A percentile compares a stretch with the other conserved stretches of the same genome.
phyloP scores from a whole-genome alignment of 73 alveolate species.

The Blepharisma japonicum region DNA sequence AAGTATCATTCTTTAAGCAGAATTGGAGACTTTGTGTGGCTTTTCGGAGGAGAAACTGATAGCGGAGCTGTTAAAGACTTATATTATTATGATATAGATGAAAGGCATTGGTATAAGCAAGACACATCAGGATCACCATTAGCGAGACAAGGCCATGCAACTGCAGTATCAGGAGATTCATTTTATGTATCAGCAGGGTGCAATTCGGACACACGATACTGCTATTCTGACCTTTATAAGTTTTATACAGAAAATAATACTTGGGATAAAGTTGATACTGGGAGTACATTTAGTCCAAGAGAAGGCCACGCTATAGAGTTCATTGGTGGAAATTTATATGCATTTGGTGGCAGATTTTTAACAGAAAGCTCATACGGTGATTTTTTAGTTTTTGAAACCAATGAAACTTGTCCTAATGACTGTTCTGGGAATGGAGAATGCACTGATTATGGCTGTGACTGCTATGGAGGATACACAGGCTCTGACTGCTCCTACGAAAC shows the following conservation, averaged over 20 bases:
- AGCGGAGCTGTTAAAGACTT: neutral
- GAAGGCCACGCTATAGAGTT: neutral
- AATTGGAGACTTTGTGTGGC: constrained; percentile 5
- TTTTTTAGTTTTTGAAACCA: constrained; percentile 4
- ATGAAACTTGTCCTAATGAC: constrained; percentile 20
- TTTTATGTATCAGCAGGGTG: constrained; percentile 24
- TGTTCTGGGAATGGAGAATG: constrained; percentile 26
- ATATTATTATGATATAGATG: constrained; percentile 16
- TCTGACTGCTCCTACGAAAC: constrained; percentile 1
- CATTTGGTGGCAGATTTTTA: constrained; percentile 16
- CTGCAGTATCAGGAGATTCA: neutral
- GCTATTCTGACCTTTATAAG: neutral
- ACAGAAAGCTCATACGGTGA: constrained; percentile 7
- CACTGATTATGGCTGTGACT: constrained; percentile 10
- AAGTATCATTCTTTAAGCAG: neutral
- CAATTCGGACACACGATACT: neutral
- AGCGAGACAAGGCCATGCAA: constrained; percentile 21
- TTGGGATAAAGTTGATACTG: neutral
- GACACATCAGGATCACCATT: neutral
- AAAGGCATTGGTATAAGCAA: constrained; percentile 11
- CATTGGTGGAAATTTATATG: neutral
- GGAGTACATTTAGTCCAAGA: neutral
- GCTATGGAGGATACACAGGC: neutral
- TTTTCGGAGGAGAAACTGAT: constrained; percentile 31
- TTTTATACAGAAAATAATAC: neutral